Evolutionary conservation across 2,329 filamentous ascomycete genomes (phyloP), one percentile per base, ranked within the genome.

Genomic region (Ambrosiella beaveri): DNA sequence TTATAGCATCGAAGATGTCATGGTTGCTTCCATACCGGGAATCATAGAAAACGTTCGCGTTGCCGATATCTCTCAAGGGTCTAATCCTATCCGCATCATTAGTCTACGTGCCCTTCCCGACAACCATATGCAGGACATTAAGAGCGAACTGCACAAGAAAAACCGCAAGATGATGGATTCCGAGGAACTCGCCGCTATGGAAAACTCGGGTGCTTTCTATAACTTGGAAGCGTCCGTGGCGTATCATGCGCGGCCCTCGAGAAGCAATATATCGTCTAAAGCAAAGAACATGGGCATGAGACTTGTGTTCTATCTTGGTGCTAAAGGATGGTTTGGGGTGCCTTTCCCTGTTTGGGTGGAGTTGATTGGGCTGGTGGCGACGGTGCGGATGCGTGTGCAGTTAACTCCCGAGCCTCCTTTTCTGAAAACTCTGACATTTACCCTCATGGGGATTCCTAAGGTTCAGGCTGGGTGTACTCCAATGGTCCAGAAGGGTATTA

Each of bases 231-330:
- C 87, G 35, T 88, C 88, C 0, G 84, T 96, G 65, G 90, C 90
- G 1, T 96, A 96, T 68, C 89, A 96, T 66, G 88, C 91, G 8
- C 82, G 84, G 67, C 89, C 89, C 11, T 84, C 80, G 1, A 77
- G 80, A 4, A 74, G 75, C 59, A 79, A 83, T 53, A 77, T 88
- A 12, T 85, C 86, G 1, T 85, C 86, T 51, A 93, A 90, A 69
- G 88, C 89, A 5, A 81, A 85, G 63, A 97, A 96, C 68, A 95
- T 96, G 88, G 90, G 95, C 65, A 95, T 96, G 88, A 86, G 94
- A 65, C 71, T 97, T 12, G 81, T 96, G 7, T 97, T 98, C 68
- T 97, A 96, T 63, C 78, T 97, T 1, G 93, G 93, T 59, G 74
- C 95, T 66, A 88, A 86, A 66, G 90, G 90, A 0, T 75, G 96